Base-by-base conservation (phyloP, 352 stramenopile genomes). In the Peronospora destructor region DNA sequence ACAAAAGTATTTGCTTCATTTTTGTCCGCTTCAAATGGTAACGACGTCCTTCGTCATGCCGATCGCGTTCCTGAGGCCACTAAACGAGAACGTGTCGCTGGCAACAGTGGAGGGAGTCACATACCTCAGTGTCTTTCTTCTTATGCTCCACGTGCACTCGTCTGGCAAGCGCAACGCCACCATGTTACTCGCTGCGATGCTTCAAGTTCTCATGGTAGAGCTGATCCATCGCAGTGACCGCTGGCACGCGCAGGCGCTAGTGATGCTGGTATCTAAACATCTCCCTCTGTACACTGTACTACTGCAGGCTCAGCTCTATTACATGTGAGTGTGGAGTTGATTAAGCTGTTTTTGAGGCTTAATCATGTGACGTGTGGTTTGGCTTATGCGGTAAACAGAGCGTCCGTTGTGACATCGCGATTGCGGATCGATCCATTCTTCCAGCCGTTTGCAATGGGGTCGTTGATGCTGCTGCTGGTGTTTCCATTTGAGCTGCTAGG, bases 71-170 rank as follows among this genome's bases (percentile, higher is more conserved):
- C 65, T 87, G 39, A 72, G 65, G 48, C 74, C 87, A 45, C 56
- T 90, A 44, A 76, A 85, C 53, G 81, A 92, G 61, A 92, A 92
- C 23, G 52, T 78, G 45, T 87, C 79, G 39, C 72, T 91, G 34
- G 57, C 82, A 32, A 64, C 63, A 19, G 71, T 92, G 29, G 79
- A 92, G 54, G 49, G 71, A 23, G 61, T 69, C 29, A 68, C 61
- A 5, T 76, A 82, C 43, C 76, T 89, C 41, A 64, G 58, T 42
- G 57, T 68, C 10, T 84, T 89, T 58, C 53, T 92, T 45, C 59
- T 88, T 42, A 56, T 86, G 63, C 60, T 91, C 47, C 82, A 92
- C 48, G 71, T 86, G 25, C 66, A 86, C 58, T 87, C 73, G 29
- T 91, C 77, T 2, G 79, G 79, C 56, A 80, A 78, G 53, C 79